Base-by-base conservation (phyloP, 345 rosid species). In the Linum lewisii region DNA sequence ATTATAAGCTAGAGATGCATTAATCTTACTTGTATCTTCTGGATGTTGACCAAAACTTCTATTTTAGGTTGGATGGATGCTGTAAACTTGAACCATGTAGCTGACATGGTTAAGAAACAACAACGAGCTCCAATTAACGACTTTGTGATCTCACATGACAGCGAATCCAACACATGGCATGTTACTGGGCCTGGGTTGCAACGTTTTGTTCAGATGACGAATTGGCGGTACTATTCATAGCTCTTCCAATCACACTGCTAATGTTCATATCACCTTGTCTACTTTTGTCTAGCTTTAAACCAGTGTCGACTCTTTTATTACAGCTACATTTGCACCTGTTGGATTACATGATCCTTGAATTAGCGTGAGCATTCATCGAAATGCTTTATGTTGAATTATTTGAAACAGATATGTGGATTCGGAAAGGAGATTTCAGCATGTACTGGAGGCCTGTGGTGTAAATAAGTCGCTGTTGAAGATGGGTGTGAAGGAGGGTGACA, bases 141-240 rank as follows among this genome's bases (percentile, higher is more conserved):
- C 74, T 93, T 93, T 70, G 80, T 83, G 74, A 82, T 93, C 73
- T 70, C 72, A 68, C 81, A 76, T 2, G 86, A 93, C 24, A 71
- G 75, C 8, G 62, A 77, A 54, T 71, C 89, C 44, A 77, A 70
- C 56, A 76, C 81, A 53, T 88, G 99, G 97, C 82, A 81, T 58
- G 91, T 85, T 26, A 61, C 62, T 70, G 97, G 99, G 73, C 72
- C 94, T 18, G 91, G 97, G 50, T 78, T 92, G 70, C 87, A 83
- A 59, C 85, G 97, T 21, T 92, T 88, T 77, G 88, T 92, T 62
- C 97, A 84, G 79, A 88, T 88, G 98, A 92, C 98, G 60, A 92
- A 92, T 78, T 92, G 96, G 96, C 73, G 83, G 98, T 91, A 72
- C 23, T 19, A 42, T 42, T 42, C 25, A 20, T 21, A 24, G 15